Evolutionary conservation across 1,284 basidiomycete genomes (phyloP), one percentile per base, ranked within the genome.

Genomic region (Heterobasidion annosum): DNA sequence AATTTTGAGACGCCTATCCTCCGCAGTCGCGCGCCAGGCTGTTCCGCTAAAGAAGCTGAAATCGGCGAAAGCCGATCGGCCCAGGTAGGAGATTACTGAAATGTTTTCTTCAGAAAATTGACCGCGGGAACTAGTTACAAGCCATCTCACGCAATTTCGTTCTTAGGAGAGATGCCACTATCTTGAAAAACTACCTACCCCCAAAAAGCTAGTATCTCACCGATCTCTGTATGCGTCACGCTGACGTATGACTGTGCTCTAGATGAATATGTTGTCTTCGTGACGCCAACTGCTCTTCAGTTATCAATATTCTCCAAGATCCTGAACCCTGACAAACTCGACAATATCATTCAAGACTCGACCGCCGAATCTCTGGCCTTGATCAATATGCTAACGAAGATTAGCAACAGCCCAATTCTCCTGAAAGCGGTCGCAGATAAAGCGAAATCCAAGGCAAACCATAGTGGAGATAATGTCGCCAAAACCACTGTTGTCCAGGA

Each of bases 251-350:
- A 19, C 44, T 25, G 25, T 25, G 25, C 25, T 35, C 33, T 60
- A 96, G 93, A 89, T 64, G 94, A 98, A 82, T 97, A 95, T 64
- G 88, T 95, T 10, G 84, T 98, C 6, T 98, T 97, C 66, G 77
- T 96, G 32, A 85, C 84, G 2, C 93, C 95, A 0, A 92, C 93
- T 0, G 57, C 71, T 18, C 72, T 96, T 18, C 96, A 99, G 64
- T 71, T 91, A 2, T 76, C 82, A 5, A 88, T 98, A 59, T 94
- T 96, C 63, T 71, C 77, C 16, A 82, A 80, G 50, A 83, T 98
- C 13, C 75, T 94, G 8, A 75, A 81, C 33, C 83, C 86, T 0
- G 81, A 83, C 54, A 82, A 78, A 61, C 70, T 87, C 34, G 82
- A 83, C 61, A 79, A 77, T 54, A 75, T 88, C 19, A 81, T 82